phyloP scores from a whole-genome alignment of 148 eudicot genomes.

The Rhododendron vialii region DNA sequence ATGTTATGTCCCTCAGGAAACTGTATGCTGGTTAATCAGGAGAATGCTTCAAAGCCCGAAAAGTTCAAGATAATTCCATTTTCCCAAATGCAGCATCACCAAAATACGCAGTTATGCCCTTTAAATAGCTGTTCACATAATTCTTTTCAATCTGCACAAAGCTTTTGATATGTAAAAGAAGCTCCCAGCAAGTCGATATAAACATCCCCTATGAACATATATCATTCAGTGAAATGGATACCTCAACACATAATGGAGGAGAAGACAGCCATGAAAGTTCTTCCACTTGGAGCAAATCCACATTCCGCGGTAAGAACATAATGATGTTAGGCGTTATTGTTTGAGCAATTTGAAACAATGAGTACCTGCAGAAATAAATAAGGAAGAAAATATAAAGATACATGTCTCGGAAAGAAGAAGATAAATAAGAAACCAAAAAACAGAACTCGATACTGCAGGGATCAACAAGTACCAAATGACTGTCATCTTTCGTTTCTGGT shows the following conservation, averaged over 20 bases:
- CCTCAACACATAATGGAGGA: conserved; percentile 47
- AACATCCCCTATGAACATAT: background rate
- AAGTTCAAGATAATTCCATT: background rate
- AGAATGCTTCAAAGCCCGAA: background rate
- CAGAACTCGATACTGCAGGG: background rate
- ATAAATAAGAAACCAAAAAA: background rate
- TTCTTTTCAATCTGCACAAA: conserved; percentile 33
- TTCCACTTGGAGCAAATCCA: conserved; percentile 38
- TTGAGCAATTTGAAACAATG: conserved; percentile 47
- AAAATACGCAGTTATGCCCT: conserved; percentile 41
- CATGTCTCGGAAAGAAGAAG: background rate
- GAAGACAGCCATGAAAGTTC: conserved; percentile 56
- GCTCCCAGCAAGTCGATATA: background rate
- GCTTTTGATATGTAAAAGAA: background rate
- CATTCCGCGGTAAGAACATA: conserved; percentile 46
- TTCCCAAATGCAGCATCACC: conserved; percentile 13
- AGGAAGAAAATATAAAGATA: background rate
- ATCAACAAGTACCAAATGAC: background rate
- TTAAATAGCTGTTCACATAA: conserved; percentile 20
- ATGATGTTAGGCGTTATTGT: conserved; percentile 43
- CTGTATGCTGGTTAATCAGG: background rate
- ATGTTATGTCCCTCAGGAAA: background rate
- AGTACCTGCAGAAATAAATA: conserved; percentile 23
- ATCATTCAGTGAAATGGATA: background rate
- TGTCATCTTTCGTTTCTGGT: background rate